Evolutionary conservation across 192 early-diverging fungal species (phyloP), one percentile per base, ranked within the genome.

Genomic region (Polychytrium aggregatum): DNA sequence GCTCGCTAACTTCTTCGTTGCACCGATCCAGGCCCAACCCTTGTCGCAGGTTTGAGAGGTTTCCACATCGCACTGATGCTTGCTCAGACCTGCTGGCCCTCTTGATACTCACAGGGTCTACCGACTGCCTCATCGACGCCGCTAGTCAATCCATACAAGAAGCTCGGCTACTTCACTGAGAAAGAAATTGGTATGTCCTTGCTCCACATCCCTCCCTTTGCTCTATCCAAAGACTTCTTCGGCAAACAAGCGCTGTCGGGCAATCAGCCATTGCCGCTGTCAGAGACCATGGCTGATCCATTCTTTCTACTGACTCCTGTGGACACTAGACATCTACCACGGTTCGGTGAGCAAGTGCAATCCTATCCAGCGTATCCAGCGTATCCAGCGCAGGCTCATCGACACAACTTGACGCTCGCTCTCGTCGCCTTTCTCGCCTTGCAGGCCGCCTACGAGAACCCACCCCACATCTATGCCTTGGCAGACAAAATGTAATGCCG

Each of bases 401-500:
- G n/a, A n/a, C n/a, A n/a, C n/a, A n/a, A n/a, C n/a, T n/a, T n/a
- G n/a, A n/a, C n/a, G n/a, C n/a, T n/a, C n/a, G n/a, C n/a, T n/a
- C n/a, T n/a, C n/a, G n/a, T n/a, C n/a, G n/a, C n/a, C n/a, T n/a
- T n/a, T n/a, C n/a, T n/a, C n/a, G n/a, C n/a, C 20, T 3, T 16
- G 1, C 39, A 71, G 68, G 72, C 71, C 20, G 50, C 74, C 0
- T 71, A 77, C 52, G 74, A 77, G 44, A 52, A 92, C 55, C 79
- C 93, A 30, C 95, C 95, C n/a, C 95, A 98, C 63, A 87, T 98
- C 10, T 98, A 87, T 68, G 95, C 95, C 18, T 82, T 95, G 54
- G 93, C 95, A 22, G 95, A 98, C 60, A 68, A 64, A 52, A 77
- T 71, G 74, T 66, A 59, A 16, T 37, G 26, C 28, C 34, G n/a